Base-by-base conservation (phyloP, 352 stramenopile species). In the Globisporangium megalacanthum region DNA sequence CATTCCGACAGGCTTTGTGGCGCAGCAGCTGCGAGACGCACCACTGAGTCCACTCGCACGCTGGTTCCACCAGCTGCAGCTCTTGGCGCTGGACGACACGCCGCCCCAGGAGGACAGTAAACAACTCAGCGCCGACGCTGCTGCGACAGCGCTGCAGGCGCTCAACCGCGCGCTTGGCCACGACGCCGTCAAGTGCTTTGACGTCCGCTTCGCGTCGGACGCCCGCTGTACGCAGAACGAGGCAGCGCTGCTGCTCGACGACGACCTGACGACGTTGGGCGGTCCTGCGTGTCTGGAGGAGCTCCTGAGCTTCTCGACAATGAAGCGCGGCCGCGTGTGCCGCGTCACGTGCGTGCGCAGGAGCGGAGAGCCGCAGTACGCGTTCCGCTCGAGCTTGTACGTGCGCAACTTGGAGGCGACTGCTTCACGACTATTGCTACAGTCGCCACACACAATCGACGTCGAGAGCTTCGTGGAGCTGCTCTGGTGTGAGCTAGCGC, bases 291-390 rank as follows among this genome's bases (percentile, higher is more conserved):
- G 35, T 39, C 35, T 66, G 6, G 50, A 54, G n/a, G 68, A 89
- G 53, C 39, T 80, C 3, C 49, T 89, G 42, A 70, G 66, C 53
- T 89, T 89, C 50, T 88, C 79, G 9, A 81, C 70, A 14, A 63
- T 72, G 19, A 52, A 15, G 14, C 15, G 63, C n/a, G 66, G 66
- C 1, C 19, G 56, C 1, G 68, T 72, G 14, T 71, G 57, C 15
- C 72, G 79, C 10, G 55, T 89, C 35, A 66, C 75, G 11, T 81
- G 65, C 13, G 5, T 73, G 69, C 19, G 48, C 33, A 11, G 19
- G 3, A 42, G 44, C 9, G 29, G 8, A 31, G 42, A 46, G 3
- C 49, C 45, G 0, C 19, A 35, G 20, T 41, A 70, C 13, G 20
- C 37, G 0, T 69, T 75, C 41, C 54, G 19, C 10, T 74, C 64